These are phyloP conservation scores for Magnaporthiopsis rhizophila DNA, from an alignment of 2,329 filamentous ascomycete genomes.

Conservation along the genomic window DNA sequence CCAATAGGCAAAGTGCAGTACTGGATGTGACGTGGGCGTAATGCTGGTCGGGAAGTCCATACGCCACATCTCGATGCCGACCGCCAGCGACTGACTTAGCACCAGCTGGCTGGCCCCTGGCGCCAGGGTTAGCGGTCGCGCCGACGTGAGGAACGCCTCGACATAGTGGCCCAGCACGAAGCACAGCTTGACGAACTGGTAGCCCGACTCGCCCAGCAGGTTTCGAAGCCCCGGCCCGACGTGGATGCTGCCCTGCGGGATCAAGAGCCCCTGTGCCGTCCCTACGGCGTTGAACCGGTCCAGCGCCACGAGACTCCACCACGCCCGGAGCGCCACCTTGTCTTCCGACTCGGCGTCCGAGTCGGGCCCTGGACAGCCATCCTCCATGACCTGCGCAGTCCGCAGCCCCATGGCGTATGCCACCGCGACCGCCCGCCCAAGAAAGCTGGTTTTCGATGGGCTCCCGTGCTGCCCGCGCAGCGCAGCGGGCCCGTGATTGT, in stretches of 20 bases:
- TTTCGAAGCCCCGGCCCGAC: slow-evolving; percentile 50
- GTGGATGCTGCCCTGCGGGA: slow-evolving; percentile 55
- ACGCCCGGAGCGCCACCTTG: slow-evolving; percentile 54
- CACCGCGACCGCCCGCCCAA: slow-evolving; percentile 58
- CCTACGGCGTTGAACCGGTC: slow-evolving; percentile 69
- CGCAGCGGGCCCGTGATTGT: slow-evolving; percentile 41
- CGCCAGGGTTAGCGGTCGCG: not conserved
- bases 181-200: slow-evolving; percentile 44
- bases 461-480: slow-evolving; percentile 33
- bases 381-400: slow-evolving; percentile 20
- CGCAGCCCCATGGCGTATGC: slow-evolving; percentile 60
- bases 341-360: slow-evolving; percentile 52
- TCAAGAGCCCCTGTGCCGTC: slow-evolving; percentile 52
- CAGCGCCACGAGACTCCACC: slow-evolving; percentile 65
- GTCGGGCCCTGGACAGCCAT: slow-evolving; percentile 27
- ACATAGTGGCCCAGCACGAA: slow-evolving; percentile 37
- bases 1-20: slow-evolving; percentile 63
- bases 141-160: slow-evolving; percentile 5
- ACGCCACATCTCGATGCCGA: slow-evolving; percentile 57
- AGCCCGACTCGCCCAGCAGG: slow-evolving; percentile 55
- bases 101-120: not conserved
- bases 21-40: slow-evolving; percentile 40
- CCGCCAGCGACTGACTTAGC: slow-evolving; percentile 36
- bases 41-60: slow-evolving; percentile 52
- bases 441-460: slow-evolving; percentile 43